phyloP scores from a whole-genome alignment of 192 early-diverging fungal genomes.

The Coemansia sp. region DNA sequence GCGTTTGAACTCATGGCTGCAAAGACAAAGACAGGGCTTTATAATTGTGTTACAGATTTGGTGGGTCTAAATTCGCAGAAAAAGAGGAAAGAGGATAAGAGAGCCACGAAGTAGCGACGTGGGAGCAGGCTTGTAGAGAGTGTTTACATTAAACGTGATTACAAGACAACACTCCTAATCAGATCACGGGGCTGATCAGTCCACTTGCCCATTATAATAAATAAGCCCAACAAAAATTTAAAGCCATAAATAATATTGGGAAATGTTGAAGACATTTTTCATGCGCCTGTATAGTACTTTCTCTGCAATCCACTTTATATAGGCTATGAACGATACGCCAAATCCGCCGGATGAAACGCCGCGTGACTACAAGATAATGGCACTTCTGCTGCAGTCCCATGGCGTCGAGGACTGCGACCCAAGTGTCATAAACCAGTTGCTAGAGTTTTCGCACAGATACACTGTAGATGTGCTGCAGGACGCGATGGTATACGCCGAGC shows the following conservation, averaged over 20 bases:
- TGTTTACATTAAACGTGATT: conserved; percentile 14
- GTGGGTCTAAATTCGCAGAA: background rate
- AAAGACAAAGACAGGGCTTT: background rate
- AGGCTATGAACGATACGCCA: conserved; percentile 46
- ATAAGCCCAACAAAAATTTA: background rate
- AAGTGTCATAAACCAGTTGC: conserved; percentile 85
- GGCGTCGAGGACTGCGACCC: conserved; percentile 90
- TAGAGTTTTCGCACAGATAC: conserved; percentile 94
- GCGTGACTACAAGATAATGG: conserved; percentile 78
- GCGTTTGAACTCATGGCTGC: conserved; percentile 20
- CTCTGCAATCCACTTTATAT: background rate
- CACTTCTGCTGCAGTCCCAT: conserved; percentile 80
- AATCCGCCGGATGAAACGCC: conserved; percentile 55
- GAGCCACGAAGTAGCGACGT: background rate
- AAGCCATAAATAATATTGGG: background rate
- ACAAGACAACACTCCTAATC: background rate
- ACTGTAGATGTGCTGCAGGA: conserved; percentile 91
- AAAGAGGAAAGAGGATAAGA: background rate
- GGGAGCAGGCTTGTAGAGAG: background rate
- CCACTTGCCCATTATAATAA: background rate
- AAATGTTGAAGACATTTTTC: background rate
- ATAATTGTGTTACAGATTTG: background rate
- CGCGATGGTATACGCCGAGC: conserved; percentile 89
- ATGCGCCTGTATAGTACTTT: background rate
- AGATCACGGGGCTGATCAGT: too few relatives aligned